Evolutionary conservation across 352 stramenopile species (phyloP).

Genomic region (Phytophthora pistaciae): DNA sequence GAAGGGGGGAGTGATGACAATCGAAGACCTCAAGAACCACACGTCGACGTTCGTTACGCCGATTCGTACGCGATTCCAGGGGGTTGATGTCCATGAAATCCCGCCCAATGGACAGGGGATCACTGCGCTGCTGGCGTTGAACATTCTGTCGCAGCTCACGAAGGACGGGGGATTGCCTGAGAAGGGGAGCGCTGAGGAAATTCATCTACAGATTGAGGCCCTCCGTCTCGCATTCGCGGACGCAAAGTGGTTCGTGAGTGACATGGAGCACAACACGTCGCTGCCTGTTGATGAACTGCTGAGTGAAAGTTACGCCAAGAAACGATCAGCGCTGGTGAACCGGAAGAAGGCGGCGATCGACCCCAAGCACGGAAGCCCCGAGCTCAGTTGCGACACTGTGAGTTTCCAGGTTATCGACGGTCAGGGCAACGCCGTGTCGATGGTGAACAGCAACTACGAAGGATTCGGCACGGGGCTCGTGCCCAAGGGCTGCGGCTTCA

Average conservation of each 20-base stretch:
- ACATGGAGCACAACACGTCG: constrained; percentile 70
- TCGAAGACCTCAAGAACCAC: constrained; percentile 91
- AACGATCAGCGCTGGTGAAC: constrained; percentile 56
- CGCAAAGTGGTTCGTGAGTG: constrained; percentile 86
- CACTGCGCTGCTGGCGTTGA: constrained; percentile 95
- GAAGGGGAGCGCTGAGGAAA: constrained; percentile 73
- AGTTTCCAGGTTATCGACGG: constrained; percentile 97
- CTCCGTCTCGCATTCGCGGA: constrained; percentile 96
- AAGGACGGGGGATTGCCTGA: constrained; percentile 42
- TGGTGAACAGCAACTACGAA: constrained; percentile 99
- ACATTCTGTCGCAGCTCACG: constrained; percentile 85
- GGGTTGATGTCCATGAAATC: constrained; percentile 93
- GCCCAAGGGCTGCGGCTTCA: constrained; percentile 94
- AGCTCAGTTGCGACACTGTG: constrained; percentile 91
- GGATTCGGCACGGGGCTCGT: constrained; percentile 97
- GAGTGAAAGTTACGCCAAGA: constrained; percentile 73
- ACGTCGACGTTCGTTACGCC: constrained; percentile 91
- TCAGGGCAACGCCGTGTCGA: constrained; percentile 96
- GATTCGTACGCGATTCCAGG: constrained; percentile 90
- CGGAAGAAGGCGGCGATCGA: constrained; percentile 59
- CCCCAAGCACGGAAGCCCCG: constrained; percentile 62
- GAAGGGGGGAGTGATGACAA: constrained; percentile 74
- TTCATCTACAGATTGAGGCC: constrained; percentile 94
- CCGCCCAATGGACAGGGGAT: constrained; percentile 98
- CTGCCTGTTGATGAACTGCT: constrained; percentile 82